Percentiles rank a stretch among this genome's conserved stretches.
Conservation (phyloP, 768 basidiomycete species). For the Lentinula aciculospora region DNA sequence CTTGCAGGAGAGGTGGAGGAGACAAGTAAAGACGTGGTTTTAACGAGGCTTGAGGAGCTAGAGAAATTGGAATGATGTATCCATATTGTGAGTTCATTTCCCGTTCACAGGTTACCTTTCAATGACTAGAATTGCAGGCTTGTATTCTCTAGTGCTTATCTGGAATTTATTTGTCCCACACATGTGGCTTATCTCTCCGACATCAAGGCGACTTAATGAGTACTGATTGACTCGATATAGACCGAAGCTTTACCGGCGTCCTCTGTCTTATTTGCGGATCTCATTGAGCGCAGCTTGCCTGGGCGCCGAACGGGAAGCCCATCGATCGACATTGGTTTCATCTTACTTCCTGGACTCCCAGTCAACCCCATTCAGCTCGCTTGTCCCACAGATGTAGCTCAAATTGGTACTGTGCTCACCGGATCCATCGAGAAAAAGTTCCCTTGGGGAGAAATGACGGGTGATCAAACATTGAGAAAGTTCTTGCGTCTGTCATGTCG, state of each 20-base stretch:
- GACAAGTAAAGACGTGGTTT: conserved; percentile 94
- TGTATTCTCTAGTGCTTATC: neutral
- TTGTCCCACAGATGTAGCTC: neutral
- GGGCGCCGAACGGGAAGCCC: neutral
- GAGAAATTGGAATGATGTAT: conserved; percentile 79
- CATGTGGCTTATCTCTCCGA: neutral
- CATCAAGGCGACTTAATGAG: neutral
- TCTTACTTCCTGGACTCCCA: neutral
- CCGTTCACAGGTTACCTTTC: neutral
- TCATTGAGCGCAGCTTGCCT: neutral
- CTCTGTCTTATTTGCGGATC: neutral
- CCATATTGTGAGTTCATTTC: neutral
- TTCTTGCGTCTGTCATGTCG: neutral
- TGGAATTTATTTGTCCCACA: neutral
- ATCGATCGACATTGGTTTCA: neutral
- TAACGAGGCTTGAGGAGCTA: conserved; percentile 83
- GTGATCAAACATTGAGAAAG: neutral
- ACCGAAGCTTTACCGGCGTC: neutral
- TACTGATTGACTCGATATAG: conserved; percentile 2
- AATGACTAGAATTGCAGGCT: neutral
- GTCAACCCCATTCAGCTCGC: conserved; percentile 2
- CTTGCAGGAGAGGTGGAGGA: conserved; percentile 98
- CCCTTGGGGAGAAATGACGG: neutral
- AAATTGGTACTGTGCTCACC: neutral
- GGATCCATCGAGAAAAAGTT: neutral